These are phyloP conservation scores for Xerocomus minutiporus DNA, from an alignment of 1,284 basidiomycete genomes.

Conservation along the genomic window DNA sequence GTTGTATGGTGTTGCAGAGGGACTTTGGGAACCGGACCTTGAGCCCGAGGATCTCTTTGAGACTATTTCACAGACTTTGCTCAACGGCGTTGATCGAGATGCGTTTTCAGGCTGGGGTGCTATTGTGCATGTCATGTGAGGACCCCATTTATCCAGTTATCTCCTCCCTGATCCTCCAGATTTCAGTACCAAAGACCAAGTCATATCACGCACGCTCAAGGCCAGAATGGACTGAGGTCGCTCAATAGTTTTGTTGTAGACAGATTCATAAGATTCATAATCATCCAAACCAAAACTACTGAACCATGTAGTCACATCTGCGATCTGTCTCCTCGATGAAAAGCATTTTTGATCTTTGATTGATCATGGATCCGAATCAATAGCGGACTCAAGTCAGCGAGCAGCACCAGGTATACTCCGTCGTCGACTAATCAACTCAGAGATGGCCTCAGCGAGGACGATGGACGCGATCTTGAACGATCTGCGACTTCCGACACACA, in stretches of 20 bases:
- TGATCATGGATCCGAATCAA: background rate
- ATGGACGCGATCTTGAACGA: conserved; percentile 15
- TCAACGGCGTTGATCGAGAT: conserved; percentile 95
- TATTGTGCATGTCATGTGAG: conserved; percentile 93
- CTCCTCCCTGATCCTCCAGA: conserved; percentile 13
- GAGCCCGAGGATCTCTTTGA: conserved; percentile 97
- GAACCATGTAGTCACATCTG: no score
- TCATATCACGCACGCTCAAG: conserved; percentile 82
- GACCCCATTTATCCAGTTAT: conserved; percentile 2
- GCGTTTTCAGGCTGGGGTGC: conserved; percentile 97
- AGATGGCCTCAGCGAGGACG: conserved; percentile 6
- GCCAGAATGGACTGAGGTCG: conserved; percentile 81
- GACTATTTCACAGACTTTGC: conserved; percentile 93
- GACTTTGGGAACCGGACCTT: conserved; percentile 96
- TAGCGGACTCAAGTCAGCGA: background rate
- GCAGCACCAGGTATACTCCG: no score
- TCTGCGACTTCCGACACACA: conserved; percentile 12
- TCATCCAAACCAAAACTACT: background rate
- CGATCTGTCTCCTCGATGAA: no score
- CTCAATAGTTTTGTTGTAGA: conserved; percentile 20
- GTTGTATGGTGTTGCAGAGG: conserved; percentile 96
- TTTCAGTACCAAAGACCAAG: conserved; percentile 78
- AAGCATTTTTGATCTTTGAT: background rate
- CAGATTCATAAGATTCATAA: background rate
- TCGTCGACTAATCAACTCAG: background rate